A percentile compares a stretch with the other conserved stretches of the same genome.
These are phyloP conservation scores for Sclerotinia minor DNA, from an alignment of 2,329 filamentous ascomycete genomes.

Conservation along the genomic window DNA sequence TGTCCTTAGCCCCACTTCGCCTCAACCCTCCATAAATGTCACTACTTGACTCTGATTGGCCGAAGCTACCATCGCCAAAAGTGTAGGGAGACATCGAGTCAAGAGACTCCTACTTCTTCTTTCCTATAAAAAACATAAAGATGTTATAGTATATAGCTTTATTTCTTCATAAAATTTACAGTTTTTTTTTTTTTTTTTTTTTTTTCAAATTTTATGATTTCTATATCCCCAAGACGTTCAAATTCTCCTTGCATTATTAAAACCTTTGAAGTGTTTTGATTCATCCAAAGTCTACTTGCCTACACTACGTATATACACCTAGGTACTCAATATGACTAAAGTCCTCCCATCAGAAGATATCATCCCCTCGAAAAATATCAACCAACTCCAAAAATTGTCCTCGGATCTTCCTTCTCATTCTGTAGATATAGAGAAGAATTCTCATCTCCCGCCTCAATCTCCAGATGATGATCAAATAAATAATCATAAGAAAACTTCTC, in stretches of 20 bases:
- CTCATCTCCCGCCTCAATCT: neutral
- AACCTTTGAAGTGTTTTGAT: neutral
- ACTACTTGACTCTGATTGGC: slow-evolving; percentile 4
- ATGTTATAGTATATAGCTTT: neutral
- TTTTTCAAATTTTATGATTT: neutral
- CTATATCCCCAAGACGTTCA: neutral
- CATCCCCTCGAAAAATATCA: neutral
- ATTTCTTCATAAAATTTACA: neutral
- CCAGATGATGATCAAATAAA: neutral
- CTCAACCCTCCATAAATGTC: neutral
- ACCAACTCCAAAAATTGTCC: neutral
- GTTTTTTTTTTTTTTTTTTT: too few relatives aligned
- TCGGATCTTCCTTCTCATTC: neutral
- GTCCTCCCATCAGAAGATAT: slow-evolving; percentile 7
- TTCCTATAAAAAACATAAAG: slow-evolving; percentile 1
- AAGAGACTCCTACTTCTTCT: neutral
- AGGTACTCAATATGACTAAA: slow-evolving; percentile 4
- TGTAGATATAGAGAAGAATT: slow-evolving; percentile 11
- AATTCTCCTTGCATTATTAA: neutral
- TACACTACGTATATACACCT: too few relatives aligned
- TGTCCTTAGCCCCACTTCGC: neutral
- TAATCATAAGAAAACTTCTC: slow-evolving; percentile 10
- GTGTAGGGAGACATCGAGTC: neutral
- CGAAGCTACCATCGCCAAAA: slow-evolving; percentile 9
- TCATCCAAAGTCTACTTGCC: neutral